These are phyloP conservation scores for Leccinum ochraceum DNA, from an alignment of 768 basidiomycete genomes.

Conservation along the genomic window DNA sequence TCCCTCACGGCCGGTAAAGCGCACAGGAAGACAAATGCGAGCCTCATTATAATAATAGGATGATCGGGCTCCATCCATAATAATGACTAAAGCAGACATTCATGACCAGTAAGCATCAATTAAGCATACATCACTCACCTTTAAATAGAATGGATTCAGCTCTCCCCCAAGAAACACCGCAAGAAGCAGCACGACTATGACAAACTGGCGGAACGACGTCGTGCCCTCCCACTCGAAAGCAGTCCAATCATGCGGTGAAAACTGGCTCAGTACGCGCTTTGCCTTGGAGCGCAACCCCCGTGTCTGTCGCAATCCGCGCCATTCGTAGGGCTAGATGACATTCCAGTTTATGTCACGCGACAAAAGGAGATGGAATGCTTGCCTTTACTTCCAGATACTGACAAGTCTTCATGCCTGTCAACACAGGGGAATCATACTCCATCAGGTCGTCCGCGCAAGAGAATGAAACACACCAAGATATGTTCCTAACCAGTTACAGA, in stretches of 20 bases:
- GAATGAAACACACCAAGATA: conserved; percentile 59
- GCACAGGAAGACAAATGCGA: conserved; percentile 79
- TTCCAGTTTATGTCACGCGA: neutral
- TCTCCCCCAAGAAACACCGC: conserved; percentile 83
- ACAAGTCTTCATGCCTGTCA: conserved; percentile 80
- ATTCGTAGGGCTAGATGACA: conserved; percentile 67
- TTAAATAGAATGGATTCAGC: conserved; percentile 86
- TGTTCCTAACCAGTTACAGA: conserved; percentile 89
- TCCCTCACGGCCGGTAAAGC: conserved; percentile 86
- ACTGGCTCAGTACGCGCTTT: conserved; percentile 76
- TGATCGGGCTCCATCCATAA: conserved; percentile 93
- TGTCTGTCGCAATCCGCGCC: conserved; percentile 81
- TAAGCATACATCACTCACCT: conserved; percentile 45
- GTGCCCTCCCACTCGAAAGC: conserved; percentile 87
- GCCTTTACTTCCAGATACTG: conserved; percentile 87
- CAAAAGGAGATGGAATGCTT: neutral
- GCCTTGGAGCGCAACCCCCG: conserved; percentile 79
- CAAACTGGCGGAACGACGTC: conserved; percentile 72
- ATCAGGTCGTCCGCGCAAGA: conserved; percentile 16
- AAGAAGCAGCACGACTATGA: conserved; percentile 72
- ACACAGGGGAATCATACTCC: conserved; percentile 7
- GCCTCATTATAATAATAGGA: conserved; percentile 71
- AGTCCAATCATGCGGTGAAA: conserved; percentile 87
- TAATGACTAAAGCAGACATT: conserved; percentile 43
- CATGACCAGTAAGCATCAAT: conserved; percentile 16